Conservation (phyloP, 192 early-diverging fungal genomes). For the Phlyctochytrium arcticum region DNA sequence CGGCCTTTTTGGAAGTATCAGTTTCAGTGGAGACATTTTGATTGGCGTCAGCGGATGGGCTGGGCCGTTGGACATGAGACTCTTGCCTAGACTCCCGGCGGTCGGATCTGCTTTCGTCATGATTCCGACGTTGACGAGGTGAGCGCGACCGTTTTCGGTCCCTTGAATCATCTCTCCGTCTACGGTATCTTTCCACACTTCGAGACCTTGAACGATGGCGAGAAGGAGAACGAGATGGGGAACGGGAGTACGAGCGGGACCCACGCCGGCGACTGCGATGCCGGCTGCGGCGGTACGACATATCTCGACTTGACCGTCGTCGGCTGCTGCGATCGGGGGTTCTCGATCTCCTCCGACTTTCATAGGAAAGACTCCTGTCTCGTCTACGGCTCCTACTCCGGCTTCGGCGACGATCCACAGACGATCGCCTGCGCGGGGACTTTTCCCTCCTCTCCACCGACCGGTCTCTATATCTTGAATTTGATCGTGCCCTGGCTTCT, state of each 20-base stretch:
- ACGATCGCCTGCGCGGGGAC: conserved; percentile 7
- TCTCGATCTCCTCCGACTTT: neutral
- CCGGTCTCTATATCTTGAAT: neutral
- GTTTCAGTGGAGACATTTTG: no score
- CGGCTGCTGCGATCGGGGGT: neutral
- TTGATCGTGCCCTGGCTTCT: neutral
- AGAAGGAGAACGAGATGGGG: neutral
- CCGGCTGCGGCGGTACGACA: neutral
- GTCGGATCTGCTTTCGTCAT: neutral
- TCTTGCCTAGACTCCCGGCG: neutral
- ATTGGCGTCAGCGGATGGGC: no score
- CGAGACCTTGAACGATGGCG: conserved; percentile 9
- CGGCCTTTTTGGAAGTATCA: conserved; percentile 36
- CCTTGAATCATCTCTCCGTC: conserved; percentile 4
- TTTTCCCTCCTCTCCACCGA: conserved; percentile 5
- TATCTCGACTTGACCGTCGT: neutral
- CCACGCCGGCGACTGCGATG: neutral
- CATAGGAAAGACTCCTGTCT: neutral
- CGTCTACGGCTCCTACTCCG: conserved; percentile 19
- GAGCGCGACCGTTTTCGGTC: neutral
- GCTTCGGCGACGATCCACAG: conserved; percentile 17
- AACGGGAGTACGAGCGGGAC: no score
- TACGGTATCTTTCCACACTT: conserved; percentile 9
- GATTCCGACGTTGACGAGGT: neutral
- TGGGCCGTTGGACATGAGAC: no score